Percentiles rank a stretch among this genome's conserved stretches.
Evolutionary conservation across 441 rosid genomes (phyloP).

Genomic region (Adansonia grandidieri): DNA sequence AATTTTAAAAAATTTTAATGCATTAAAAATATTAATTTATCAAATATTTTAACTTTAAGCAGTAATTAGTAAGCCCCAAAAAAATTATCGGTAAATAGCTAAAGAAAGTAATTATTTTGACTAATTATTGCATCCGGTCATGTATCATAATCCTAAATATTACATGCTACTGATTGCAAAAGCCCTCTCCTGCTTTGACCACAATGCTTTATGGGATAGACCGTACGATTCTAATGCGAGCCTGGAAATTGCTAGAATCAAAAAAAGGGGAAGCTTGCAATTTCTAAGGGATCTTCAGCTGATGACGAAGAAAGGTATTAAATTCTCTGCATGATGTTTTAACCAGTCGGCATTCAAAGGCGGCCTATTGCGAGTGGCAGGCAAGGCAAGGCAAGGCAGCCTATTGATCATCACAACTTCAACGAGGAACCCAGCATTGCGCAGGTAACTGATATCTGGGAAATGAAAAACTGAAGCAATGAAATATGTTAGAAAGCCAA

Average conservation of each 20-base stretch:
- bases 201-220: constrained; percentile 81
- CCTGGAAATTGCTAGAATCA: constrained; percentile 66
- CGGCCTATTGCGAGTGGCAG: neutral
- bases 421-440: too few species aligned
- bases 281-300: constrained; percentile 82
- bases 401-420: too few species aligned
- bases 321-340: constrained; percentile 58
- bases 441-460: too few species aligned
- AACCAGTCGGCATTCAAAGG: neutral
- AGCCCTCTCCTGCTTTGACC: constrained; percentile 7
- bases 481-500: neutral
- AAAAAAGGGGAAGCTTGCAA: constrained; percentile 72
- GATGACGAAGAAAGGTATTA: constrained; percentile 81
- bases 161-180: neutral
- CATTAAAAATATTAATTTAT: too few species aligned
- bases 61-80: too few species aligned
- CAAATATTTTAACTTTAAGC: neutral
- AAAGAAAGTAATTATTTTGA: neutral
- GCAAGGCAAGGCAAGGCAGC: too few species aligned
- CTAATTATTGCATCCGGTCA: neutral
- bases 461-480: neutral
- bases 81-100: too few species aligned
- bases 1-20: neutral
- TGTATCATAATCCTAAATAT: neutral
- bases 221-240: constrained; percentile 66